These are phyloP conservation scores for Avena sativa DNA, from an alignment of 176 grass and related monocot genomes.

Conservation along the genomic window DNA sequence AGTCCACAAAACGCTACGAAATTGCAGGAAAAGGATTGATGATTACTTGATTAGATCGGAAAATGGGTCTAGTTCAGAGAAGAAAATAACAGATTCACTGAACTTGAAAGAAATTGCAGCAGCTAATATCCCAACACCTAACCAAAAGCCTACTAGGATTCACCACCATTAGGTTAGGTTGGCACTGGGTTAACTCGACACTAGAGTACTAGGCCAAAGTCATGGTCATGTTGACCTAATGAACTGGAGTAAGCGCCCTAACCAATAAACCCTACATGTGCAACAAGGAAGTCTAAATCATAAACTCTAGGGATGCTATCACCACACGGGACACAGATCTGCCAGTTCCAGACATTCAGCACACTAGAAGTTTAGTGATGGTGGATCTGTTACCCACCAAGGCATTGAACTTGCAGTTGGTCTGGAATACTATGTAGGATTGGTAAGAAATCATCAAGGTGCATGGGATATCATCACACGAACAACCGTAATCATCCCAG, in stretches of 20 bases:
- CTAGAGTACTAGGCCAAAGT: neutral
- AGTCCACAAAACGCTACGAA: neutral
- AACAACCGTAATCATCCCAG: neutral
- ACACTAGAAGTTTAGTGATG: neutral
- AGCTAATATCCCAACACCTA: neutral
- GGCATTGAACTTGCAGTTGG: too few species aligned
- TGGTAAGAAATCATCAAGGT: constrained; percentile 21
- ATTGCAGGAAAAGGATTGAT: neutral
- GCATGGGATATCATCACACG: neutral
- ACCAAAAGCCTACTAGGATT: neutral
- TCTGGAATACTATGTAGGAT: neutral
- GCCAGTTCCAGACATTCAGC: neutral
- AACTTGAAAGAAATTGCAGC: neutral
- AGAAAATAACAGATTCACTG: neutral
- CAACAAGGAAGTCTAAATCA: neutral
- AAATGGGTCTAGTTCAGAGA: neutral
- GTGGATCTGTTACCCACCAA: neutral
- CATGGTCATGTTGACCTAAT: neutral
- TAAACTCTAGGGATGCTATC: neutral
- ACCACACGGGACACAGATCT: neutral
- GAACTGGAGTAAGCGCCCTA: neutral
- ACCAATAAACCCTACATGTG: neutral
- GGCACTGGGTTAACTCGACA: neutral
- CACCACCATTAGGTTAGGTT: neutral
- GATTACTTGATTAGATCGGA: neutral